Conservation (phyloP, 768 basidiomycete genomes). For the Strobilomyces dryophilus region DNA sequence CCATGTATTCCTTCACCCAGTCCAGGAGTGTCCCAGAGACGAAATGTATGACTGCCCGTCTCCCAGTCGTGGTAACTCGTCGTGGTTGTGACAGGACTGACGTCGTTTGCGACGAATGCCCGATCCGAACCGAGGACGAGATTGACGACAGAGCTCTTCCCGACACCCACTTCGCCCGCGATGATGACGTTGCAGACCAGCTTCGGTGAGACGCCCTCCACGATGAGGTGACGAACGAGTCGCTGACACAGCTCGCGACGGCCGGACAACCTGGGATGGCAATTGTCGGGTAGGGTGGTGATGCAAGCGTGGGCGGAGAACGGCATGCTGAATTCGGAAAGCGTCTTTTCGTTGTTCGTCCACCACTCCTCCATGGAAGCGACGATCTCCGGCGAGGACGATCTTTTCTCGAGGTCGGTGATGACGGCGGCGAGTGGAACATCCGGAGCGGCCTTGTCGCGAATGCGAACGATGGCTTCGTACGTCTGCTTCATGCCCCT, state of each 20-base stretch:
- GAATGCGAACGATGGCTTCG: constrained; percentile 18
- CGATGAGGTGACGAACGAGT: constrained; percentile 13
- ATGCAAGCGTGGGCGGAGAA: constrained; percentile 28
- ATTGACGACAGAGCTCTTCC: constrained; percentile 28
- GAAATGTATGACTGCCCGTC: constrained; percentile 7
- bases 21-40: constrained; percentile 31
- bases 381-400: constrained; percentile 10
- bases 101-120: constrained; percentile 14
- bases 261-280: constrained; percentile 18
- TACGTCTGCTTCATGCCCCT: constrained; percentile 28
- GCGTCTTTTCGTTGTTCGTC: constrained; percentile 27
- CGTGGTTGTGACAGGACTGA: constrained; percentile 15
- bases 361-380: constrained; percentile 38
- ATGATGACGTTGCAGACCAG: constrained; percentile 22
- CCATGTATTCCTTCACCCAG: constrained; percentile 23
- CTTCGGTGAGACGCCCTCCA: constrained; percentile 19
- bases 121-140: constrained; percentile 23
- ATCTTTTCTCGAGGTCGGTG: constrained; percentile 33
- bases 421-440: constrained; percentile 26
- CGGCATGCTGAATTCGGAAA: constrained; percentile 29
- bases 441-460: constrained; percentile 14
- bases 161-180: constrained; percentile 26
- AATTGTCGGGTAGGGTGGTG: constrained; percentile 19
- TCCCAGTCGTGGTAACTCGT: constrained; percentile 13
- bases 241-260: constrained; percentile 16